Evolutionary conservation across 2,329 filamentous ascomycete species (phyloP), one percentile per base, ranked within the genome.

Genomic region (Chaetomiaceae sp.): DNA sequence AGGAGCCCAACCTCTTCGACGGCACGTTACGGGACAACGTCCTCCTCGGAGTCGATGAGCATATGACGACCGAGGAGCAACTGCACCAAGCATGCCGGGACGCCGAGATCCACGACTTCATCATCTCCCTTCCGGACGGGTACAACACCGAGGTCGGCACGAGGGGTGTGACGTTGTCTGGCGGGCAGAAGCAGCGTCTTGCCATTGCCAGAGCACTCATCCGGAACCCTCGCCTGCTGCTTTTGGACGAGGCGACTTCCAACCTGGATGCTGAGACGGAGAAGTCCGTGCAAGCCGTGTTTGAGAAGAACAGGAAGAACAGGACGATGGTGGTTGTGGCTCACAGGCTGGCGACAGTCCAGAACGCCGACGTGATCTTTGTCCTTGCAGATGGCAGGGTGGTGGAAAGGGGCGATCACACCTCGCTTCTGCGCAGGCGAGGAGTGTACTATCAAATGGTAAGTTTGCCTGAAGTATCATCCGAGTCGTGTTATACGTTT

Each of bases 341-440:
- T 0, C 88, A 92, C 65, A 74, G 87, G n/a, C 71, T 91, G 49
- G 84, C 84, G 0, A 92, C 85, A 13, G 81, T 91, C 14, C 86
- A 87, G 66, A 85, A 90, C 59, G 86, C 87, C 0, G 83, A 92
- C 64, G 71, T 83, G 9, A 91, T 91, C 21, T 89, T 87, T 59
- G 86, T 91, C 0, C 79, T 93, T 46, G 84, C 85, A 8, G 76
- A 83, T 50, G 81, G 84, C 14, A 75, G 70, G 56, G 68, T 81
- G n/a, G 61, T 81, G n/a, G 78, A 81, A 62, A 69, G 74, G 62
- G 78, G 77, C 6, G 77, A 65, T 21, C 77, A 81, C 55, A 54
- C 53, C 1, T 74, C 79, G 58, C 59, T 82, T 48, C 49, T 81
- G 55, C 72, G 66, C 61, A 71, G 70, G 66, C 70, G 63, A 56